Evolutionary conservation across 2,329 filamentous ascomycete genomes (phyloP).

Genomic region (Aureobasidium sp.): DNA sequence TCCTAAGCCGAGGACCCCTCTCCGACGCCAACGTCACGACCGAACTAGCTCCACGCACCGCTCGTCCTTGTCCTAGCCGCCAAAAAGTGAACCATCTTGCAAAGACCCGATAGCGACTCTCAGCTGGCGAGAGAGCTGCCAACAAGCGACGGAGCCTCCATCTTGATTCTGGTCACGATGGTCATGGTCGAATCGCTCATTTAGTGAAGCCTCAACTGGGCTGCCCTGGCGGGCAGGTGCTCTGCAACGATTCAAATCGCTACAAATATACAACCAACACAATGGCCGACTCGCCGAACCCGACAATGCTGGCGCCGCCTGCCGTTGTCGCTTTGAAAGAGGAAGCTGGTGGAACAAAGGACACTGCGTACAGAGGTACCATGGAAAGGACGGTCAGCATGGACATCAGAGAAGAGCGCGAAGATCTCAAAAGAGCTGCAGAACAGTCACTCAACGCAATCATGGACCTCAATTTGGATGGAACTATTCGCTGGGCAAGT

Average conservation of each 20-base stretch:
- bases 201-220: conserved; percentile 13
- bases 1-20: neutral
- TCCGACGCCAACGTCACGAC: neutral
- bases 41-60: neutral
- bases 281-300: conserved; percentile 10
- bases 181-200: conserved; percentile 13
- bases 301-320: conserved; percentile 34
- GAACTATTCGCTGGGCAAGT: conserved; percentile 89
- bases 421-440: conserved; percentile 89
- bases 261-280: neutral
- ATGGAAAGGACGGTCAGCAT: conserved; percentile 66
- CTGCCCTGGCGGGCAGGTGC: conserved; percentile 17
- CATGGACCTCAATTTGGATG: conserved; percentile 84
- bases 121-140: neutral
- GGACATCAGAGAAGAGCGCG: conserved; percentile 85
- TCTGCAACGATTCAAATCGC: conserved; percentile 9
- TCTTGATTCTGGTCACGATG: conserved; percentile 16
- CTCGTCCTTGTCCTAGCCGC: neutral
- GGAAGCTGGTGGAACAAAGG: conserved; percentile 25
- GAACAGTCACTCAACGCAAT: conserved; percentile 97
- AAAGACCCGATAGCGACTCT: neutral
- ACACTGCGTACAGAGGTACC: conserved; percentile 20
- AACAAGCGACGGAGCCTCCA: conserved; percentile 6
- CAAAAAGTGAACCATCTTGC: neutral
- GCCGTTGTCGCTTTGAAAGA: conserved; percentile 38